Evolutionary conservation across 169 alveolate genomes (phyloP), one percentile per base, ranked within the genome.

Genomic region (Cryptosporidium bovis): DNA sequence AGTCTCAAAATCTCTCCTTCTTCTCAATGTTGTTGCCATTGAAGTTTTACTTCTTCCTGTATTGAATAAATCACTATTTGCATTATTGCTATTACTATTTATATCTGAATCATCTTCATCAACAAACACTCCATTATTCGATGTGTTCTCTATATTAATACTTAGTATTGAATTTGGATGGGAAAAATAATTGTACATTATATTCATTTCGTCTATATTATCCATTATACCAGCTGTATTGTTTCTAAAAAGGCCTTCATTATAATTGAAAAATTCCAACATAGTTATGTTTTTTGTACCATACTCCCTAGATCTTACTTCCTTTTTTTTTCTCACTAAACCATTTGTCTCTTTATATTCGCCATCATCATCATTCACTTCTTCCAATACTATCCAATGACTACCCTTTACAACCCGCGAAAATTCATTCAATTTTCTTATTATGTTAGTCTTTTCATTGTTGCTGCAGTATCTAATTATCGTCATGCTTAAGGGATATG

Each of bases 301-400:
- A 8, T 40, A 0, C 0, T 40, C 48, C 13, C 10, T 40, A 8
- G 48, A 40, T 1, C 48, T 40, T 8, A 8, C 10, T 40, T 8
- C 48, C 10, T 40, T 40, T 8, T 40, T 40, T 8, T 40, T 40
- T 6, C 13, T 40, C 48, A 40, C 27, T 24, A 40, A 40, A 40
- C 48, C 10, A 24, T 0, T 24, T 24, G 0, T 8, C 48, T 8
- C 48, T 40, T 40, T 40, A 40, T 24, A 24, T 24, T 40, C 48
- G 10, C 4, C 48, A 40, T 40, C 4, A 6, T 40, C 34, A 16
- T 77, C 71, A 18, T 62, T 77, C 10, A 29, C 29, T 27, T 77
- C 87, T 48, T 77, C 87, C 51, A 77, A 24, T 6, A 77, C 65
- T 40, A 77, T 60, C 87, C 87, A 77, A 60, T 46, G 46, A 24